phyloP scores from a whole-genome alignment of 2,329 filamentous ascomycete genomes.

The Penicillium sp. region DNA sequence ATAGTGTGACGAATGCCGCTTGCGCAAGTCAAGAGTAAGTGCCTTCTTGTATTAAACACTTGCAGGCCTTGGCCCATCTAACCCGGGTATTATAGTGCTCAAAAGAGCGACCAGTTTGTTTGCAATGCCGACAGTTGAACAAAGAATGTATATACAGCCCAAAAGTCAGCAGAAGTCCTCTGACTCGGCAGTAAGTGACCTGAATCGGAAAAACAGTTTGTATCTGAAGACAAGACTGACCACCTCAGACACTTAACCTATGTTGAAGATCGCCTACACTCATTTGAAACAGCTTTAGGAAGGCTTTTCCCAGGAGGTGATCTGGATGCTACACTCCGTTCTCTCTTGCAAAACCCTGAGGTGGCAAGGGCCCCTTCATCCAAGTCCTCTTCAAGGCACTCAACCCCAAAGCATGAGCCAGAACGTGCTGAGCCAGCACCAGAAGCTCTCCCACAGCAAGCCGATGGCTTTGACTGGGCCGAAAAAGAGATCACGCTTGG shows the following conservation, averaged over 20 bases:
- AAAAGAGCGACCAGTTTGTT: slow-evolving; percentile 35
- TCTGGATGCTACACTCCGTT: slow-evolving; percentile 33
- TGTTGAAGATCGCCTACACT: slow-evolving; percentile 34
- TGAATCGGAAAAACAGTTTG: neutral
- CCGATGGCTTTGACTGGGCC: slow-evolving; percentile 34
- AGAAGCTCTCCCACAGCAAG: slow-evolving; percentile 39
- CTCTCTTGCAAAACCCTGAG: slow-evolving; percentile 32
- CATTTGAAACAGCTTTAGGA: slow-evolving; percentile 33
- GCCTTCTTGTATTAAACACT: neutral
- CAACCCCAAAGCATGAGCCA: slow-evolving; percentile 29
- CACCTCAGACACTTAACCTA: slow-evolving; percentile 31
- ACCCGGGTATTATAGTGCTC: slow-evolving; percentile 28
- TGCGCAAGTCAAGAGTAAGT: slow-evolving; percentile 34
- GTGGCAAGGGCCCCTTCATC: slow-evolving; percentile 28
- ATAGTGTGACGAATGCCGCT: slow-evolving; percentile 36
- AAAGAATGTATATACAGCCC: slow-evolving; percentile 38
- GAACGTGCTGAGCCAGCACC: slow-evolving; percentile 32
- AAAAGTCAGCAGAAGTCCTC: slow-evolving; percentile 35
- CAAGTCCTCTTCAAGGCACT: slow-evolving; percentile 33
- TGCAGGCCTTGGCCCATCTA: neutral
- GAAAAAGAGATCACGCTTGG: slow-evolving; percentile 34
- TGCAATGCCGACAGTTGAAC: slow-evolving; percentile 34
- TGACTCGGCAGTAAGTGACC: slow-evolving; percentile 34
- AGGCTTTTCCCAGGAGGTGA: slow-evolving; percentile 35
- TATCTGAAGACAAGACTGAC: slow-evolving; percentile 11